phyloP scores from a whole-genome alignment of 2,329 filamentous ascomycete genomes.

The Hypomyces perniciosus region DNA sequence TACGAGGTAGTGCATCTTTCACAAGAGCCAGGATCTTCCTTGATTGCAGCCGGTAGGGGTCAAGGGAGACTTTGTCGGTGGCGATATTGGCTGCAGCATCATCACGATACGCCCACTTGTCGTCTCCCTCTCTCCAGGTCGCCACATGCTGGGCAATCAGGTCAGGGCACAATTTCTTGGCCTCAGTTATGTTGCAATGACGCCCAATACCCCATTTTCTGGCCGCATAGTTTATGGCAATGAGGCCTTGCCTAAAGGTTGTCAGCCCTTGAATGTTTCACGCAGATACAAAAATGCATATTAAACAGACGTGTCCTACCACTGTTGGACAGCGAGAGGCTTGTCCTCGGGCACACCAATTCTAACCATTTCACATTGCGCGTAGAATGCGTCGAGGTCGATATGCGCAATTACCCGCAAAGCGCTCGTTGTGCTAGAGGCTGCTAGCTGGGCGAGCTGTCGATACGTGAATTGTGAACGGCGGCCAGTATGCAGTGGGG shows the following conservation, averaged over 20 bases:
- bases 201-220: slow-evolving; percentile 72
- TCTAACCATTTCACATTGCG: slow-evolving; percentile 90
- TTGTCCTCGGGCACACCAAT: slow-evolving; percentile 66
- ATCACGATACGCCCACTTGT: slow-evolving; percentile 83
- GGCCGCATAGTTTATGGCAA: slow-evolving; percentile 93
- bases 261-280: slow-evolving; percentile 3
- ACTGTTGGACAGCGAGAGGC: slow-evolving; percentile 91
- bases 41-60: slow-evolving; percentile 83
- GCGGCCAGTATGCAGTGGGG: slow-evolving; percentile 22
- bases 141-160: slow-evolving; percentile 88
- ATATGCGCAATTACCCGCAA: slow-evolving; percentile 85
- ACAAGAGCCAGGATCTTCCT: slow-evolving; percentile 74
- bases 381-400: slow-evolving; percentile 96
- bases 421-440: slow-evolving; percentile 65
- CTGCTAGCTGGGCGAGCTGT: slow-evolving; percentile 69
- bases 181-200: slow-evolving; percentile 74
- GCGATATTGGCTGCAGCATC: slow-evolving; percentile 74
- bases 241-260: slow-evolving; percentile 68
- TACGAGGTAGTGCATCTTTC: slow-evolving; percentile 62
- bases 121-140: slow-evolving; percentile 88
- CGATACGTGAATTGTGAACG: slow-evolving; percentile 78
- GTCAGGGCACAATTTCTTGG: slow-evolving; percentile 77
- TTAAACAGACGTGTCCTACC: slow-evolving; percentile 40
- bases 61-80: slow-evolving; percentile 88
- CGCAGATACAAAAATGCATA: background rate